Base-by-base conservation (phyloP, 768 basidiomycete genomes). In the Ramaria sp. region DNA sequence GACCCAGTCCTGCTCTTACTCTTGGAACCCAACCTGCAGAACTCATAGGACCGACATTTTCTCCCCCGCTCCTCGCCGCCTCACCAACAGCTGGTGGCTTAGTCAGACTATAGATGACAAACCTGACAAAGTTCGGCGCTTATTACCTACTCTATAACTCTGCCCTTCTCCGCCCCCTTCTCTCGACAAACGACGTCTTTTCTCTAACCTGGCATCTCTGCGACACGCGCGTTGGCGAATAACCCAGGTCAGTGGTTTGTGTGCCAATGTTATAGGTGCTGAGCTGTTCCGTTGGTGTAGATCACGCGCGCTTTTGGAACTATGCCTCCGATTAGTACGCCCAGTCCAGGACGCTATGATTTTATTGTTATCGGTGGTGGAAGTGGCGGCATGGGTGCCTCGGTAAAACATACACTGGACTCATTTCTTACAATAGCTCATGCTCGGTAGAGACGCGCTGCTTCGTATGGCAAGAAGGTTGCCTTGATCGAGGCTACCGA, bases 331-430 rank as follows among this genome's bases (percentile, higher is more conserved):
- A 71, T 88, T 48, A 75, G 62, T 59, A 81, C 75, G 63, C 83
- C 86, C 17, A 80, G 76, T 3, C 67, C 69, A 17, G 82, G 83
- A 45, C 80, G 79, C 66, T 91, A 88, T 68, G 93, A 96, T 66
- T 83, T 87, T 64, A 80, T 96, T 51, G 82, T 90, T 63, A 84
- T 96, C 63, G 93, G 93, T 52, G 93, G 91, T 59, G 96, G 96
- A 37, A 93, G 90, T 59, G 96, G 92, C 58, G 96, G 95, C 58
- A 82, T 91, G 34, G 95, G 83, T 10, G 84, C 86, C 55, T 87
- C 91, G 59, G 91, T 91, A 65, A 66, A 72, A 4, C 46, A 10
- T 15, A 56, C 15, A 50, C 3, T 48, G 3, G n/a, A 39, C 22
- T 34, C 24, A 19, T 37, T 19, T 41, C 38, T 37, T 41, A 41